These are phyloP conservation scores for Fusarium mexicanum DNA, from an alignment of 2,329 filamentous ascomycete genomes.

Conservation along the genomic window DNA sequence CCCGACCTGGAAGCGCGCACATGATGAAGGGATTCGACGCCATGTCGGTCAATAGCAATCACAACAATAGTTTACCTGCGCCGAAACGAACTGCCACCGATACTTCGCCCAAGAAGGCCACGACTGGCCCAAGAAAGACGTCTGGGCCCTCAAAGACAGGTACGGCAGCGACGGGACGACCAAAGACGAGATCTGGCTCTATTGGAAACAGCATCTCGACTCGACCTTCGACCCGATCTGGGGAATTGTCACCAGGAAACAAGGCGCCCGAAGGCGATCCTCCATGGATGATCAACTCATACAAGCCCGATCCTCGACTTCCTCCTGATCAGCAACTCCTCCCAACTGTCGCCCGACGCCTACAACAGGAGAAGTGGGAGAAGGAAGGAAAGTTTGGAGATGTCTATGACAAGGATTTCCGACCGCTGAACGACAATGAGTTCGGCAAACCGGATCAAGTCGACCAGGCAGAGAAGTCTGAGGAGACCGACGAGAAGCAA, in stretches of 20 bases:
- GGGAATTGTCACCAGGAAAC: constrained; percentile 59
- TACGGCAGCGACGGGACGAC: constrained; percentile 56
- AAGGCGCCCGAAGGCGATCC: constrained; percentile 91
- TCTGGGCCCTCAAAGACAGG: constrained; percentile 56
- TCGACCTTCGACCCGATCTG: constrained; percentile 71
- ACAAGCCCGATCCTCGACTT: constrained; percentile 92
- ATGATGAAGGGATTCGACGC: constrained; percentile 53
- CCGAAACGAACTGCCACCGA: constrained; percentile 59
- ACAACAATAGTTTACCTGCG: constrained; percentile 33
- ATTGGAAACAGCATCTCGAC: constrained; percentile 58
- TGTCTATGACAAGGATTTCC: constrained; percentile 87
- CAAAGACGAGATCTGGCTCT: constrained; percentile 70
- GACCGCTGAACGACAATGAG: constrained; percentile 77
- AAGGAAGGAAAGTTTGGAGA: constrained; percentile 87
- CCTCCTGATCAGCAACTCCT: constrained; percentile 96
- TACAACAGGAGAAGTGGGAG: constrained; percentile 96
- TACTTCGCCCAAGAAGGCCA: constrained; percentile 63
- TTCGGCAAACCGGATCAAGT: constrained; percentile 60
- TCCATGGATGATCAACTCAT: constrained; percentile 93
- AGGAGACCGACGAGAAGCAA: constrained; percentile 25
- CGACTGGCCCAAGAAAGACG: constrained; percentile 53
- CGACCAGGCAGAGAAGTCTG: constrained; percentile 50
- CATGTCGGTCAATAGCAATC: constrained; percentile 28
- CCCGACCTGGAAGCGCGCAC: constrained; percentile 76
- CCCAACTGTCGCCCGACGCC: constrained; percentile 87